Conservation (phyloP, 2,329 filamentous ascomycete genomes). For the Ceratocystis smalleyi region DNA sequence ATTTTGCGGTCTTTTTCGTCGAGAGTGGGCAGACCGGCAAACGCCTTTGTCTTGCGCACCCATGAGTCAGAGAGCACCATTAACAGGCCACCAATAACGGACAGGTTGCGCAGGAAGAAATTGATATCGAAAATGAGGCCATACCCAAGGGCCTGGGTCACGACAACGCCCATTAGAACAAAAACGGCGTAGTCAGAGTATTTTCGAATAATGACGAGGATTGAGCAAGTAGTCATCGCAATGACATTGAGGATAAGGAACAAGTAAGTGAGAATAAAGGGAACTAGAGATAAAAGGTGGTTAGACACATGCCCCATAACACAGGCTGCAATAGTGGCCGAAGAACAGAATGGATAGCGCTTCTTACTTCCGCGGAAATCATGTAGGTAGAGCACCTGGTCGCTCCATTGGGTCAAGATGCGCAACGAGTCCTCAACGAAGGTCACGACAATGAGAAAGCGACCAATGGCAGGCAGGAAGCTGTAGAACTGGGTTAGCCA, state of each 20-base stretch:
- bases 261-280: conserved; percentile 70
- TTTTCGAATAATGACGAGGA: conserved; percentile 78
- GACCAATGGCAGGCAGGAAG: conserved; percentile 85
- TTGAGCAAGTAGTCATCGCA: conserved; percentile 69
- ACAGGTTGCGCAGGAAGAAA: conserved; percentile 98
- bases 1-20: conserved; percentile 99
- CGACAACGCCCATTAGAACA: conserved; percentile 77
- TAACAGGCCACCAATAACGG: conserved; percentile 87
- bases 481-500: conserved; percentile 30
- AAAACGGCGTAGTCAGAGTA: conserved; percentile 84
- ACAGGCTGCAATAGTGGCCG: too few species aligned
- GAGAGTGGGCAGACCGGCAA: conserved; percentile 79
- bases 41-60: conserved; percentile 94
- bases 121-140: conserved; percentile 97
- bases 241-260: conserved; percentile 86
- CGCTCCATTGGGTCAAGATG: conserved; percentile 93
- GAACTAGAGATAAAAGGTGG: conserved; percentile 41
- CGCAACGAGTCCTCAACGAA: conserved; percentile 93
- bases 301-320: neutral
- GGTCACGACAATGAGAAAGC: conserved; percentile 94
- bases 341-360: neutral
- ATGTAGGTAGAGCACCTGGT: conserved; percentile 83
- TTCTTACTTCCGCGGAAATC: conserved; percentile 83
- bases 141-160: conserved; percentile 90
- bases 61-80: conserved; percentile 98